Evolutionary conservation across 2,329 filamentous ascomycete species (phyloP).

Genomic region (Hirsutella thompsonii): DNA sequence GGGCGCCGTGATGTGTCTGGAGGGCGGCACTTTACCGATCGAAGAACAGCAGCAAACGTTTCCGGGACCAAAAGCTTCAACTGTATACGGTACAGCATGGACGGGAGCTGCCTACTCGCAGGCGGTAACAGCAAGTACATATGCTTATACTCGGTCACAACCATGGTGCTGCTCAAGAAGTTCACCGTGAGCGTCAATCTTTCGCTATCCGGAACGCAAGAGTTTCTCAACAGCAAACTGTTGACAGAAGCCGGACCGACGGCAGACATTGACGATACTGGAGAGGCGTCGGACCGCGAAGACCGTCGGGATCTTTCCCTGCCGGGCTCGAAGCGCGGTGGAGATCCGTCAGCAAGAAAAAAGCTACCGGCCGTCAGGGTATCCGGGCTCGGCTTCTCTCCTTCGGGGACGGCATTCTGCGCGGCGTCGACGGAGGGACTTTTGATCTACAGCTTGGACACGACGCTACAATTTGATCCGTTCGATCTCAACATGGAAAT

Average conservation of each 20-base stretch:
- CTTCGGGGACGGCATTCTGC: conserved; percentile 81
- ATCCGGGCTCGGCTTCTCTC: conserved; percentile 73
- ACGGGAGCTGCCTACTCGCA: conserved; percentile 81
- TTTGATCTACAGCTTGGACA: conserved; percentile 85
- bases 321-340: conserved; percentile 74
- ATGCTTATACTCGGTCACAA: conserved; percentile 88
- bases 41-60: conserved; percentile 81
- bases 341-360: conserved; percentile 67
- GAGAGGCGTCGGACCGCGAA: conserved; percentile 80
- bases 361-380: conserved; percentile 75
- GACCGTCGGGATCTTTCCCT: conserved; percentile 67
- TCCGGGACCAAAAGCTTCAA: conserved; percentile 84
- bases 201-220: conserved; percentile 90
- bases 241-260: conserved; percentile 82
- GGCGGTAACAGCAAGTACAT: conserved; percentile 98
- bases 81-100: conserved; percentile 79
- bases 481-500: conserved; percentile 93
- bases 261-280: conserved; percentile 76
- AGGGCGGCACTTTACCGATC: conserved; percentile 76
- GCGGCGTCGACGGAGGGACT: conserved; percentile 91
- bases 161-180: conserved; percentile 84
- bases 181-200: conserved; percentile 92
- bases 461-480: conserved; percentile 75
- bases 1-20: conserved; percentile 87
- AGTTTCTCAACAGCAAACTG: conserved; percentile 86